phyloP scores from a whole-genome alignment of 805 yeast genomes.

The Spathaspora boniae region DNA sequence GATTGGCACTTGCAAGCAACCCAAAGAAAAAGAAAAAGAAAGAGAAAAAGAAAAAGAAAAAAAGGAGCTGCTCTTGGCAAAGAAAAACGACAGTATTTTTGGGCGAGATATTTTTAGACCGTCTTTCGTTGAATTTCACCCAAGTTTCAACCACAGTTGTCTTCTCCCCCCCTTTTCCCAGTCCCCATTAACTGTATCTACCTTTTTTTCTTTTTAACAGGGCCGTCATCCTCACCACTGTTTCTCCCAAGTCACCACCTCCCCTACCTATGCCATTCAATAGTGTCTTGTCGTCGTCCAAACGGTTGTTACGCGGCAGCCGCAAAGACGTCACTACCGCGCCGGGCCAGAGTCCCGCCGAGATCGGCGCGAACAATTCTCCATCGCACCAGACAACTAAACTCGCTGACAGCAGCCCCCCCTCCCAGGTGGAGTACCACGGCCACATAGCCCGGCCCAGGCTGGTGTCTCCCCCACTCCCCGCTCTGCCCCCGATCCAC shows the following conservation, averaged over 20 bases:
- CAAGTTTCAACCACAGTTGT: background rate
- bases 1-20: too few relatives aligned
- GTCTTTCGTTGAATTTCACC: background rate
- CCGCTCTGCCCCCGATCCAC: background rate
- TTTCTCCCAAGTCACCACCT: slow-evolving; percentile 1
- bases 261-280: too few relatives aligned
- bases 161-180: slow-evolving; percentile 2
- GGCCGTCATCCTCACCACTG: too few relatives aligned
- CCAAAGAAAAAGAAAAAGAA: too few relatives aligned
- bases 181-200: background rate
- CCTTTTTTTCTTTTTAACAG: background rate
- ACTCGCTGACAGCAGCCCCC: background rate
- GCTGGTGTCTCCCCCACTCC: slow-evolving; percentile 1
- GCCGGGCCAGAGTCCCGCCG: too few relatives aligned
- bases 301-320: slow-evolving; percentile 2
- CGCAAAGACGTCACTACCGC: too few relatives aligned
- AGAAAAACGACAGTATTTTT: background rate
- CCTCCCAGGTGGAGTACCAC: slow-evolving; percentile 1
- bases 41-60: slow-evolving; percentile 1
- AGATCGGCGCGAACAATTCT: background rate
- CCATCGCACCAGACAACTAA: background rate
- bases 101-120: background rate
- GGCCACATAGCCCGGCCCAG: slow-evolving; percentile 6
- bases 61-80: background rate
- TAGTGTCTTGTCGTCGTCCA: too few relatives aligned